phyloP scores from a whole-genome alignment of 352 stramenopile genomes.

The Globisporangium cylindrosporum region DNA sequence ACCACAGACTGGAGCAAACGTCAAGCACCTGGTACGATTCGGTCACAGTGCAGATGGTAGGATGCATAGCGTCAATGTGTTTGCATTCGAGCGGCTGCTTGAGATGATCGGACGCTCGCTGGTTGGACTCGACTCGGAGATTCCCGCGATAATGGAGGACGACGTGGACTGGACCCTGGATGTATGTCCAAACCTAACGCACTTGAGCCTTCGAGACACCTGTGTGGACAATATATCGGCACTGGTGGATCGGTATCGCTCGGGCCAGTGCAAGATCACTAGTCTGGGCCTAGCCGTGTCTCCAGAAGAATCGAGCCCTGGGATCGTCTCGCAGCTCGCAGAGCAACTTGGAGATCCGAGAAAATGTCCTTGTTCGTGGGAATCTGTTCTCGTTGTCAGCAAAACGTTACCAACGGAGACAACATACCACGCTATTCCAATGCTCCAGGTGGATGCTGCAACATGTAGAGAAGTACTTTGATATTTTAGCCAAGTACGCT shows the following conservation, averaged over 20 bases:
- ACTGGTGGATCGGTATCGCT: background rate
- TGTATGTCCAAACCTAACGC: background rate
- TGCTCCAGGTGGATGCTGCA: background rate
- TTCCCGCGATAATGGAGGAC: background rate
- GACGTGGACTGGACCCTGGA: background rate
- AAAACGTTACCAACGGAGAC: background rate
- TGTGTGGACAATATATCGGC: background rate
- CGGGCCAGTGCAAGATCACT: background rate
- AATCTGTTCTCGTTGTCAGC: background rate
- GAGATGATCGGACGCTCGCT: slow-evolving; percentile 1
- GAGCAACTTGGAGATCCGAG: background rate
- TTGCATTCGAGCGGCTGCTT: background rate
- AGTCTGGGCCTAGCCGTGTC: background rate
- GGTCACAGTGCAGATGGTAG: background rate
- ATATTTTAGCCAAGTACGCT: slow-evolving; percentile 5
- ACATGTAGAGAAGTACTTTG: slow-evolving; percentile 6
- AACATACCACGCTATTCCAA: background rate
- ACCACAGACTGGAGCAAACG: background rate
- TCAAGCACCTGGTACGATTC: background rate
- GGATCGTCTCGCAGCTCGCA: background rate
- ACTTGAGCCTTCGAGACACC: background rate
- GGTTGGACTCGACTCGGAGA: background rate
- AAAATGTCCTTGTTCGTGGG: background rate
- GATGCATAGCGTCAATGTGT: background rate
- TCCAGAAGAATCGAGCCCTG: background rate